Evolutionary conservation across 768 basidiomycete genomes (phyloP).

Genomic region (Vararia minispora): DNA sequence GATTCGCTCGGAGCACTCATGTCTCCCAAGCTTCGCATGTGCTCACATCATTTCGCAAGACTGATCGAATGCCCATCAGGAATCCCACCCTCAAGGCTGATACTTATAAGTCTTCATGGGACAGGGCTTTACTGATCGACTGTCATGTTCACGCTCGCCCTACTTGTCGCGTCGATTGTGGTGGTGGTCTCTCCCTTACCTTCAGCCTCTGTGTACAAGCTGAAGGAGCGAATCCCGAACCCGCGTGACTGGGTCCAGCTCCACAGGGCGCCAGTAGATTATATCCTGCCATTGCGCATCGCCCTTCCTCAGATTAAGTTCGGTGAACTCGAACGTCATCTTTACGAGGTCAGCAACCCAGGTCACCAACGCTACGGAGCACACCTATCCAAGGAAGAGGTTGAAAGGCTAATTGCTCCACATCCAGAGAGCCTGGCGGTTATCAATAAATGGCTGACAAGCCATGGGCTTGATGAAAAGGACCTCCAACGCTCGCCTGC

Average conservation of each 20-base stretch:
- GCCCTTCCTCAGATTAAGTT: slow-evolving; percentile 17
- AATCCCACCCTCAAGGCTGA: too few relatives aligned
- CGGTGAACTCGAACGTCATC: slow-evolving; percentile 13
- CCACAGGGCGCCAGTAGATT: slow-evolving; percentile 30
- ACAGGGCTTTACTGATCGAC: too few relatives aligned
- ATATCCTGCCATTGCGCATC: slow-evolving; percentile 38
- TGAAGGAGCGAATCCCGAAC: slow-evolving; percentile 14
- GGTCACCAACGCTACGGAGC: slow-evolving; percentile 19
- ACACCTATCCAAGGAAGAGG: slow-evolving; percentile 51
- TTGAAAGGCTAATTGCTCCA: slow-evolving; percentile 51
- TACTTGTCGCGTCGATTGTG: too few relatives aligned
- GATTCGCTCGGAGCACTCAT: too few relatives aligned
- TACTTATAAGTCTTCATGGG: too few relatives aligned
- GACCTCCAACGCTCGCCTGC: slow-evolving; percentile 47
- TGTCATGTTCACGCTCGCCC: too few relatives aligned
- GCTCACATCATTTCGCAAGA: too few relatives aligned
- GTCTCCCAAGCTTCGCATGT: too few relatives aligned
- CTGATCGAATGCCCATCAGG: too few relatives aligned
- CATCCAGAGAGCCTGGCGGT: slow-evolving; percentile 36
- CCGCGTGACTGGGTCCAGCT: slow-evolving; percentile 41
- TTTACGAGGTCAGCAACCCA: slow-evolving; percentile 17
- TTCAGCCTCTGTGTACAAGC: too few relatives aligned
- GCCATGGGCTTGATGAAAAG: slow-evolving; percentile 38
- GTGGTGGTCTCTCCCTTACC: too few relatives aligned
- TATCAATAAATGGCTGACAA: slow-evolving; percentile 52